phyloP scores from a whole-genome alignment of 2,329 filamentous ascomycete genomes.

The Hypoxylon sp. region DNA sequence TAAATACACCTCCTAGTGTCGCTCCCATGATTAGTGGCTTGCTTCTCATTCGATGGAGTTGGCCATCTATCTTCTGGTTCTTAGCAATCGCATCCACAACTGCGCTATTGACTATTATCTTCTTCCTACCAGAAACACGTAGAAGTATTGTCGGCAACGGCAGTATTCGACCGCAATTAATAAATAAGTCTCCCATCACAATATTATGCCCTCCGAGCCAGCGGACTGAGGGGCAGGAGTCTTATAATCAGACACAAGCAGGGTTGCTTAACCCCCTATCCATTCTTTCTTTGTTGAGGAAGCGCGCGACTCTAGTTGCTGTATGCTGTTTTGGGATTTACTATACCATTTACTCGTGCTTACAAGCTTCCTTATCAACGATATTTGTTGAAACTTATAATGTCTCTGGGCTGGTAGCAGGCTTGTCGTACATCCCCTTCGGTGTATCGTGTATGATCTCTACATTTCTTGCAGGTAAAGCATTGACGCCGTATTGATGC shows the following conservation, averaged over 20 bases:
- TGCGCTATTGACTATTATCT: background rate
- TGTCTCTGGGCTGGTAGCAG: constrained; percentile 7
- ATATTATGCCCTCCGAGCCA: background rate
- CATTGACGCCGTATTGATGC: background rate
- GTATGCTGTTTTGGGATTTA: constrained; percentile 13
- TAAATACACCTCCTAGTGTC: constrained; percentile 9
- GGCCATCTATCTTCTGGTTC: constrained; percentile 18
- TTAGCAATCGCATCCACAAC: constrained; percentile 24
- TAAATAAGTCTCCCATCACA: constrained; percentile 3
- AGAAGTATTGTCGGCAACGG: constrained; percentile 17
- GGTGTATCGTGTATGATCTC: constrained; percentile 10
- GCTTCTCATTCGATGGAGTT: constrained; percentile 16
- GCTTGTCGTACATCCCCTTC: constrained; percentile 8
- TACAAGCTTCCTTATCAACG: constrained; percentile 15
- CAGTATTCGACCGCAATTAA: background rate
- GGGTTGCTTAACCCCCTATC: constrained; percentile 9
- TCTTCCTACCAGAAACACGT: constrained; percentile 14
- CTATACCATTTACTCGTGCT: constrained; percentile 15
- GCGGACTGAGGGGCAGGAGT: background rate
- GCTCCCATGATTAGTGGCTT: constrained; percentile 13
- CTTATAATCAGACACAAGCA: background rate
- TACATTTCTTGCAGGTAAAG: constrained; percentile 12
- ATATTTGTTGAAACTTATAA: constrained; percentile 18
- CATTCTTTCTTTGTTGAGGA: constrained; percentile 3
- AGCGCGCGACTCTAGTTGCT: background rate